Evolutionary conservation across 805 yeast species (phyloP).

Genomic region (Lipomyces sp.): DNA sequence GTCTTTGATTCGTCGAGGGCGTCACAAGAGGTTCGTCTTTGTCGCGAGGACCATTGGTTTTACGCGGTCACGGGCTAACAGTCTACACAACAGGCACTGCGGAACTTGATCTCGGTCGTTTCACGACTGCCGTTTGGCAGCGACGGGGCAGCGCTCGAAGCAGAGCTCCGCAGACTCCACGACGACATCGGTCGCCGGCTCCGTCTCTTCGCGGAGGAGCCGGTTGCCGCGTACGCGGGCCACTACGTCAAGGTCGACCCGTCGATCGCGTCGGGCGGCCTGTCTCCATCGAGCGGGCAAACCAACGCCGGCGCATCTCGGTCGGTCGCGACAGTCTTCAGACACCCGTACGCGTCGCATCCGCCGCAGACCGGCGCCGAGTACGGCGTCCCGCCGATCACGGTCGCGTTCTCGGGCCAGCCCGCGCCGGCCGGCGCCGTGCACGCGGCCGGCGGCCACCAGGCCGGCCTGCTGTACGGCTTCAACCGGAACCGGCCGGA

Average conservation of each 20-base stretch:
- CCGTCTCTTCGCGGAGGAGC: conserved; percentile 9
- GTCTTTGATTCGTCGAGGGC: conserved; percentile 18
- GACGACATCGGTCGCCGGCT: conserved; percentile 8
- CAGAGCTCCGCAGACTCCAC: conserved; percentile 11
- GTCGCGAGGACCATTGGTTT: too few species aligned
- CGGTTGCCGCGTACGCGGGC: not conserved
- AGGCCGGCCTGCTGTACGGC: too few species aligned
- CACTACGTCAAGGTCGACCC: conserved; percentile 4
- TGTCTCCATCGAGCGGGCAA: conserved; percentile 11
- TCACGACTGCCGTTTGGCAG: conserved; percentile 9
- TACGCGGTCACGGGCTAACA: too few species aligned
- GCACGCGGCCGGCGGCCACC: too few species aligned
- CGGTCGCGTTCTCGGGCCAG: too few species aligned
- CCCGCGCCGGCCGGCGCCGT: too few species aligned
- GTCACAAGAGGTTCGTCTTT: conserved; percentile 18
- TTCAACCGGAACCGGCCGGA: too few species aligned
- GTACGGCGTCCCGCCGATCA: too few species aligned
- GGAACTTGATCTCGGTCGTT: conserved; percentile 15
- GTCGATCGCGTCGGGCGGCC: conserved; percentile 1
- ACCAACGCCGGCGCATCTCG: conserved; percentile 7
- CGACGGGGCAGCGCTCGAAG: conserved; percentile 6
- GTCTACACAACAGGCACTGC: conserved; percentile 7
- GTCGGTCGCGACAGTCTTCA: conserved; percentile 3
- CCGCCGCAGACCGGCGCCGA: too few species aligned
- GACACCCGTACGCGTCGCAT: too few species aligned